phyloP scores from a whole-genome alignment of 225 moss, liverwort and hornwort genomes.

The Bryum argenteum region DNA sequence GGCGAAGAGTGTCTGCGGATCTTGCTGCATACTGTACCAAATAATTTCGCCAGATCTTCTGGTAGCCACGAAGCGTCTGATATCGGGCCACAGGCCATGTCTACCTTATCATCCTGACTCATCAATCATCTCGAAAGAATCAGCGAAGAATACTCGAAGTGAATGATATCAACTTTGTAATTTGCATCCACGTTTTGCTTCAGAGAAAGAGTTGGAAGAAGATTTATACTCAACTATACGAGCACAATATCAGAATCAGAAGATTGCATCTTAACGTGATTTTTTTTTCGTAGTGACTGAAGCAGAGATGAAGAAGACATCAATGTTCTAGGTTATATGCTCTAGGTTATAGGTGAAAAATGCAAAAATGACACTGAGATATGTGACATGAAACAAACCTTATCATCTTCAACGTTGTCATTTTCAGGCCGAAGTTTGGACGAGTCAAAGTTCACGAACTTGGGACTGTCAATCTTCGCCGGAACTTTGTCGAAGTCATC shows the following conservation, averaged over 20 bases:
- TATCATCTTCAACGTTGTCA: constrained; percentile 23
- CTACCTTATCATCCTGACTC: constrained; percentile 60
- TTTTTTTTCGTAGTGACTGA: constrained; percentile 5
- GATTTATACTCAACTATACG: constrained; percentile 11
- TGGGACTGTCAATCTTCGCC: constrained; percentile 14
- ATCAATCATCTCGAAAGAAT: constrained; percentile 18
- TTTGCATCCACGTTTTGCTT: not conserved
- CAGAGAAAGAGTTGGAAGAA: constrained; percentile 13
- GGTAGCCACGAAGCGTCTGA: constrained; percentile 60
- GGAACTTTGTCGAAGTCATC: constrained; percentile 27
- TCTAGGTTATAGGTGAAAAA: constrained; percentile 13
- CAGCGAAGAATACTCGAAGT: not conserved
- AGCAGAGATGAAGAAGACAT: not conserved
- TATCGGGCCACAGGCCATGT: constrained; percentile 59
- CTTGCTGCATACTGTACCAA: constrained; percentile 61
- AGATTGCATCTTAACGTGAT: constrained; percentile 15
- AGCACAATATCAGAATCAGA: constrained; percentile 16
- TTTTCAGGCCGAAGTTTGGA: constrained; percentile 32
- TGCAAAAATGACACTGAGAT: constrained; percentile 3
- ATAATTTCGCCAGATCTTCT: constrained; percentile 55
- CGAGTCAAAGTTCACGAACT: constrained; percentile 26
- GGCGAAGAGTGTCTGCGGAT: constrained; percentile 44
- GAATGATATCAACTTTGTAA: constrained; percentile 17
- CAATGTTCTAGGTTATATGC: constrained; percentile 10
- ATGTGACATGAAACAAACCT: constrained; percentile 41